Evolutionary conservation across 1,284 basidiomycete genomes (phyloP).

Genomic region (Sutorius eximius): DNA sequence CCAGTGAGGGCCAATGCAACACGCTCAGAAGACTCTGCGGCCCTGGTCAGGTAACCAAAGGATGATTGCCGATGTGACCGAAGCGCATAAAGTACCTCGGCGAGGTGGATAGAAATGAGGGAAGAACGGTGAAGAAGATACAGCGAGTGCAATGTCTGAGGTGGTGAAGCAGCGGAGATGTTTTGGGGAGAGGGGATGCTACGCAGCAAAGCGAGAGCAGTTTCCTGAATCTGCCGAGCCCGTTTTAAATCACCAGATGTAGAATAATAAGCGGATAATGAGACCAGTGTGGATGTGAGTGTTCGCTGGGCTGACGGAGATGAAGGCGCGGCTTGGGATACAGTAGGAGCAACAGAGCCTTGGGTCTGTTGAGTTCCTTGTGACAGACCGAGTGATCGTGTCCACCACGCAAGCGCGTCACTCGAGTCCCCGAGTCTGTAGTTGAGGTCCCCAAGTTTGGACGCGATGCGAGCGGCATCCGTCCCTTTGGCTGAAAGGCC

Average conservation of each 20-base stretch:
- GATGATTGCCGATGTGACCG: slow-evolving; percentile 45
- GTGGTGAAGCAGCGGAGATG: slow-evolving; percentile 45
- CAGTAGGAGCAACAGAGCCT: slow-evolving; percentile 20
- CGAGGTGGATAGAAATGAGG: slow-evolving; percentile 71
- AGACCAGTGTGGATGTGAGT: slow-evolving; percentile 63
- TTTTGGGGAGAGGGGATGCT: slow-evolving; percentile 55
- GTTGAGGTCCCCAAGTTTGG: slow-evolving; percentile 66
- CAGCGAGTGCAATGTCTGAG: slow-evolving; percentile 62
- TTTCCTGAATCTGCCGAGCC: slow-evolving; percentile 68
- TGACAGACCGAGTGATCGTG: slow-evolving; percentile 50
- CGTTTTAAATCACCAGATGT: slow-evolving; percentile 61
- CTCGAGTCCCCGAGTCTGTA: slow-evolving; percentile 50
- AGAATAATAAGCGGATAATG: slow-evolving; percentile 71
- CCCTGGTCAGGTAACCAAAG: slow-evolving; percentile 56
- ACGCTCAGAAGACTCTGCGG: slow-evolving; percentile 66
- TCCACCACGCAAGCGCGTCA: slow-evolving; percentile 68
- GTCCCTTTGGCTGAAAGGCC: slow-evolving; percentile 41
- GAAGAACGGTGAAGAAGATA: slow-evolving; percentile 74
- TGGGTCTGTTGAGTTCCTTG: slow-evolving; percentile 31
- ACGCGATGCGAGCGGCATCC: slow-evolving; percentile 56
- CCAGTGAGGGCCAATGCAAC: slow-evolving; percentile 59
- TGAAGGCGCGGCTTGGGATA: slow-evolving; percentile 47
- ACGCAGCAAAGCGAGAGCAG: slow-evolving; percentile 67
- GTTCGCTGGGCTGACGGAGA: slow-evolving; percentile 71
- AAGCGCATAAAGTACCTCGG: slow-evolving; percentile 70